Percentiles rank a stretch among this genome's conserved stretches.
Evolutionary conservation across 805 yeast species (phyloP).

Genomic region (Brettanomyces nanus): DNA sequence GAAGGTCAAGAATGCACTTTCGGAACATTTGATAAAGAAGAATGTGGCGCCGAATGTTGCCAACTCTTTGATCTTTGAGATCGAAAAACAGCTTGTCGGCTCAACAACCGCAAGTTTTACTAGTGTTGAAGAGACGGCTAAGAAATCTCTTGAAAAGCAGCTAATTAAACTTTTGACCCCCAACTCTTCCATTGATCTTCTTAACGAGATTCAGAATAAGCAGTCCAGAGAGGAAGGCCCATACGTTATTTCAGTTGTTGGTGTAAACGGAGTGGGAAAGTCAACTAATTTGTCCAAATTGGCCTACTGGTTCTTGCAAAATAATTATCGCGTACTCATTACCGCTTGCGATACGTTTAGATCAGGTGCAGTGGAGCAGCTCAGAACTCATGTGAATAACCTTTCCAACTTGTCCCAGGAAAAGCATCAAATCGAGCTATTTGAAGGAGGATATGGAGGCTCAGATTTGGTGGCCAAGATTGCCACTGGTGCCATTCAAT

Average conservation of each 20-base stretch:
- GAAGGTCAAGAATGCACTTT: constrained; percentile 55
- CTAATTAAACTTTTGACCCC: constrained; percentile 80
- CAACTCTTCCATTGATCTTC: constrained; percentile 77
- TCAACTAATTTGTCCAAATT: constrained; percentile 91
- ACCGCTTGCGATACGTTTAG: constrained; percentile 98
- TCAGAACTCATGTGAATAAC: constrained; percentile 87
- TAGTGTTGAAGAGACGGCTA: constrained; percentile 63
- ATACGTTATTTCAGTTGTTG: constrained; percentile 93
- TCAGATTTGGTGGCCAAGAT: constrained; percentile 90
- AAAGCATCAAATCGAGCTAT: constrained; percentile 53
- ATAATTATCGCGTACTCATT: constrained; percentile 74
- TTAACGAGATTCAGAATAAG: constrained; percentile 64
- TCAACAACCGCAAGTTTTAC: constrained; percentile 69
- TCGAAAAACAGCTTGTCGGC: constrained; percentile 62
- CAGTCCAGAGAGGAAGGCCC: constrained; percentile 42
- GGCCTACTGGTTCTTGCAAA: constrained; percentile 92
- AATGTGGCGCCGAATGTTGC: constrained; percentile 93
- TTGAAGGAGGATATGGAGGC: constrained; percentile 94
- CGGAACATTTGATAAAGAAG: constrained; percentile 71
- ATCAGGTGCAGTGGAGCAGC: constrained; percentile 98
- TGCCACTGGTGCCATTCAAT: constrained; percentile 82
- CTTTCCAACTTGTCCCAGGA: constrained; percentile 55
- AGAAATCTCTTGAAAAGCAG: constrained; percentile 50
- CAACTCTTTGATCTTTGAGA: constrained; percentile 56
- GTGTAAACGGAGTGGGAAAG: constrained; percentile 97